Percentiles rank a stretch among this genome's conserved stretches.
Evolutionary conservation across 2,329 filamentous ascomycete species (phyloP).

Genomic region (Chrysosphaeria jannelii): DNA sequence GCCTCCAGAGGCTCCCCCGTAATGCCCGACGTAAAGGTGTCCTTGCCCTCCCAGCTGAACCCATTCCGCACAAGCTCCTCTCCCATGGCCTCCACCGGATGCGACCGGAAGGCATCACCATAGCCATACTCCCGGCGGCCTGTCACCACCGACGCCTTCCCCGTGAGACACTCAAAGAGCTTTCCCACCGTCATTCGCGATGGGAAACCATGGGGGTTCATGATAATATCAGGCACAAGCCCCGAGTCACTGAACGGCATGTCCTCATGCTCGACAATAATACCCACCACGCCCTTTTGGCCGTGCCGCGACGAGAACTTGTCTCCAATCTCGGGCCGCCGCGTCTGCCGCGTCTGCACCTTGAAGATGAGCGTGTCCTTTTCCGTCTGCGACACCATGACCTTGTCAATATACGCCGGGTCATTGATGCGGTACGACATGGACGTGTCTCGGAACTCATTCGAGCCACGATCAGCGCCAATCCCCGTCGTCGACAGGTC

Average conservation of each 20-base stretch:
- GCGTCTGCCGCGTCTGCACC: conserved; percentile 83
- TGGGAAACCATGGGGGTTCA: conserved; percentile 99
- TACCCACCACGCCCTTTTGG: conserved; percentile 90
- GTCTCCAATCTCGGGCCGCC: conserved; percentile 81
- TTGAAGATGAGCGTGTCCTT: conserved; percentile 70
- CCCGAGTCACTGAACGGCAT: conserved; percentile 85
- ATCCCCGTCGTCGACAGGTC: conserved; percentile 47
- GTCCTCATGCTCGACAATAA: conserved; percentile 88
- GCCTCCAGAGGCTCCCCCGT: conserved; percentile 82
- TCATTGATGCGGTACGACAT: conserved; percentile 62
- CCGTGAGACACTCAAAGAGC: conserved; percentile 77
- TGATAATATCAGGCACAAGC: conserved; percentile 93
- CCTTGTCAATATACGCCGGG: conserved; percentile 78
- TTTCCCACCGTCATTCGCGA: conserved; percentile 99
- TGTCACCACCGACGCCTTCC: conserved; percentile 69
- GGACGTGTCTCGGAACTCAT: conserved; percentile 34
- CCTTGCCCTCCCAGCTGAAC: conserved; percentile 91
- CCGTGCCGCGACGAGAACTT: conserved; percentile 97
- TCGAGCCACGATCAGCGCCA: conserved; percentile 30
- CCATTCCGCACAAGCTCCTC: conserved; percentile 59
- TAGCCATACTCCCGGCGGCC: conserved; percentile 70
- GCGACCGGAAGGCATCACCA: conserved; percentile 50
- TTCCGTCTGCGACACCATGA: conserved; percentile 76
- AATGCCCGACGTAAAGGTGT: conserved; percentile 83
- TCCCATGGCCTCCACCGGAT: conserved; percentile 72